A percentile compares a stretch with the other conserved stretches of the same genome.
Evolutionary conservation across 2,329 filamentous ascomycete species (phyloP).

Genomic region (Grosmannia clavigera): DNA sequence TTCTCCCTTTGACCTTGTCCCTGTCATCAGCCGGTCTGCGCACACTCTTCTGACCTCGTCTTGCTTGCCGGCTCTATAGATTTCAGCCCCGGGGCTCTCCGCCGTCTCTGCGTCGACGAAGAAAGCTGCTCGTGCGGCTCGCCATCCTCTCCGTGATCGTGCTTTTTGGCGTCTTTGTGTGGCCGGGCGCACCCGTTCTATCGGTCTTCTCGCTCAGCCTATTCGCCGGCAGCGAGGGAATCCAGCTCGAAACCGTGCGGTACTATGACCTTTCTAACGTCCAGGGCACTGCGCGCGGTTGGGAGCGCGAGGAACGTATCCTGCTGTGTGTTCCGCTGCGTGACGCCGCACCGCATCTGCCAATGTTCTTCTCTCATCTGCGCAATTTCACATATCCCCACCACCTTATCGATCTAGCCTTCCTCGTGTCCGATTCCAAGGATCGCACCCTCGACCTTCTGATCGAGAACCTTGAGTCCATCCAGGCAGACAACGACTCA

Average conservation of each 20-base stretch:
- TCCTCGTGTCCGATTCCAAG: conserved; percentile 94
- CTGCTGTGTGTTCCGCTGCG: conserved; percentile 86
- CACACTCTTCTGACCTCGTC: neutral
- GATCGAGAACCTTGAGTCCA: conserved; percentile 58
- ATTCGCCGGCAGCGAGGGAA: conserved; percentile 51
- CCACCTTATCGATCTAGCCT: conserved; percentile 89
- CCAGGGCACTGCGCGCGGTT: conserved; percentile 80
- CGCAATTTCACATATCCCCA: conserved; percentile 96
- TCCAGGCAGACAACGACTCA: conserved; percentile 70
- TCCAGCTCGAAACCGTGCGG: conserved; percentile 84
- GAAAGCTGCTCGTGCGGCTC: conserved; percentile 59
- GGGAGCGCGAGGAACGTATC: conserved; percentile 93
- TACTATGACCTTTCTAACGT: conserved; percentile 94
- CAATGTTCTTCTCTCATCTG: conserved; percentile 98
- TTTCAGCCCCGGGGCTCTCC: conserved; percentile 76
- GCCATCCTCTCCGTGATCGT: conserved; percentile 45
- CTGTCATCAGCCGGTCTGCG: neutral
- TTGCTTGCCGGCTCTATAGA: conserved; percentile 30
- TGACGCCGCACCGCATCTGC: conserved; percentile 81
- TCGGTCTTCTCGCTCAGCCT: conserved; percentile 59
- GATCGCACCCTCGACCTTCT: conserved; percentile 74
- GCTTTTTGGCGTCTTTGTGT: conserved; percentile 63
- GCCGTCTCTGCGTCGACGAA: conserved; percentile 57
- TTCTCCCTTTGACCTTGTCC: neutral
- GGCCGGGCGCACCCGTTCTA: conserved; percentile 50